Evolutionary conservation across 2,329 filamentous ascomycete genomes (phyloP), one percentile per base, ranked within the genome.

Genomic region (Graphilbum sp.): DNA sequence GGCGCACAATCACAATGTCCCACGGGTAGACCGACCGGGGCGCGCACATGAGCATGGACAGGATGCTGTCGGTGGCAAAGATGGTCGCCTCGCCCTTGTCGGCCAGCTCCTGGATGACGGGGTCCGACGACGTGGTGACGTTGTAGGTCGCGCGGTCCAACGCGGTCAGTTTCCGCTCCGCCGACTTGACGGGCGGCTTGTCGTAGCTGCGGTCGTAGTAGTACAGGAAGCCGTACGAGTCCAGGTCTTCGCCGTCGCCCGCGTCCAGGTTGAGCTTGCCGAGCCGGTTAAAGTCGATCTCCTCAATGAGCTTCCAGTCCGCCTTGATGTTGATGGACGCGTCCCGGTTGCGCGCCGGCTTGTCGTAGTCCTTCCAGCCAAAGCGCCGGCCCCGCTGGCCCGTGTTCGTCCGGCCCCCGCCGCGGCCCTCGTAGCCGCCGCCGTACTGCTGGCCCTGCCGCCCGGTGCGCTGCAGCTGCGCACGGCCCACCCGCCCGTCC

Each of bases 11-110:
- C 55, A 98, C 80, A 52, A 98, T 79, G 61, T 98, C 90, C 90
- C 90, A 98, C 32, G 87, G 87, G 68, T 96, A 96, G 46, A 98
- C 84, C 41, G 85, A 94, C 53, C 92, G 84, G 42, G 90, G 83
- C 37, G 90, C 78, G 63, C 90, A 98, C 90, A 98, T 98, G 52
- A 98, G 79, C 86, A 95, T 96, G 48, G 88, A 96, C 43, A 98
- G 75, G 52, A 98, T 87, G 63, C 80, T 94, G 60, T 95, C 87
- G 33, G 90, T 95, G 46, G 90, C 86, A 55, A 96, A 98, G 54
- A 98, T 88, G 49, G 84, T 90, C 34, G 87, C 90, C 64, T 95
- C 87, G 54, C 93, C 77, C 67, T 87, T 92, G 52, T 96, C 88
- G 45, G 90, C 83, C 40, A 96, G 75, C 57, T 96, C 88, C 65